Base-by-base conservation (phyloP, 2,329 filamentous ascomycete species). In the Aspergillus sp. region DNA sequence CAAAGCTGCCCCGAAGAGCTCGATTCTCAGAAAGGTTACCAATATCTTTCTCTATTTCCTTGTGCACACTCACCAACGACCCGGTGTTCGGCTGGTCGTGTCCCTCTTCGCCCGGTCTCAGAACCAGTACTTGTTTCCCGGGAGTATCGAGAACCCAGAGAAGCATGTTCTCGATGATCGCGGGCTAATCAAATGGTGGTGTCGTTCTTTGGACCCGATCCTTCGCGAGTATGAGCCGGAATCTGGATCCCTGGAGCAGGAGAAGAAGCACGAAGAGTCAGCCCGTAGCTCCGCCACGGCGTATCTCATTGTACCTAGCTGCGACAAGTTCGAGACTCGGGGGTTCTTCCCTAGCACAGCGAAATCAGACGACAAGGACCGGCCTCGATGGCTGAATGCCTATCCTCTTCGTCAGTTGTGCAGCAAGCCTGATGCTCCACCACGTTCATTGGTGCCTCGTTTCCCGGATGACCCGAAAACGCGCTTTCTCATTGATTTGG, bases 381-480 rank as follows among this genome's bases (percentile, higher is more conserved):
- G 67, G 40, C 66, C 63, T 17, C 70, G 69, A 58, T 83, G 84
- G 74, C 73, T 80, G 4, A 81, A 84, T 42, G 90, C 89, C 78
- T 85, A 89, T 33, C 84, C 95, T 12, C 83, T 90, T 0, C 83
- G 89, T 50, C 87, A 92, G 1, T 83, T 98, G 22, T 86, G 88
- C 57, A 87, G 88, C 65, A 77, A 83, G 12, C 80, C 83, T 7
- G 81, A 86, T 51, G 86, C 91, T 3, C 90, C 92, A 5, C 89
- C 90, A 0, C 83, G 93, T 59, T 96, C 90, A 70, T 80, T 98
- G 7, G 88, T 99, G 5, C 95, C 95, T 1, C 88, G 89, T 20
- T 96, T 96, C 62, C 95, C 95, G 1, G 95, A 99, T 71, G 95
- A 99, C 62, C 95, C 95, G 1, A 99, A 99, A 72, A 87, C 92